Evolutionary conservation across 176 grass and related monocot species (phyloP).

Genomic region (Phragmites australis): DNA sequence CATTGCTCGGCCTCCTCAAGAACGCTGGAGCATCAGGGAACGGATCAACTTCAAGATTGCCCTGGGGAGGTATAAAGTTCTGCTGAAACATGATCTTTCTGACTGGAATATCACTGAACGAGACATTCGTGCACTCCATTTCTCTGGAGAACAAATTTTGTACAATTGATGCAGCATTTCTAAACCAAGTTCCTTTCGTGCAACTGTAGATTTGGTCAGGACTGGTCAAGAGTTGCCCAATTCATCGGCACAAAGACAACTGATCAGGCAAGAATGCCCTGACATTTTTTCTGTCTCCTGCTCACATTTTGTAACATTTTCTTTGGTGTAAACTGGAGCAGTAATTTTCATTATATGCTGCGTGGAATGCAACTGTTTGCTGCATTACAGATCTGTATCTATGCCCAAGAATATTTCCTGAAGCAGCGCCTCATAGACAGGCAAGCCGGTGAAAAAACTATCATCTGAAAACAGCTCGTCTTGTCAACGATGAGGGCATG

Average conservation of each 20-base stretch:
- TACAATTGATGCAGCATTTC: not conserved
- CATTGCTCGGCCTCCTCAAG: conserved; percentile 19
- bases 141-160: not conserved
- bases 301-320: not conserved
- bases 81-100: not conserved
- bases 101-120: not conserved
- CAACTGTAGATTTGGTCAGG: conserved; percentile 39
- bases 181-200: not conserved
- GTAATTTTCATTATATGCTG: not conserved
- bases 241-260: conserved; percentile 31
- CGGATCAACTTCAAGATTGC: conserved; percentile 40
- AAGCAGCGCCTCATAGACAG: not conserved
- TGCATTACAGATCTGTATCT: conserved; percentile 28
- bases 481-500: not conserved
- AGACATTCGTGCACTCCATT: not conserved
- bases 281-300: not conserved
- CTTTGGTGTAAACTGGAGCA: not conserved
- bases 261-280: conserved; percentile 1
- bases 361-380: not conserved
- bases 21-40: conserved; percentile 40
- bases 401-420: conserved; percentile 18
- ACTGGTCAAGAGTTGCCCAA: conserved; percentile 34
- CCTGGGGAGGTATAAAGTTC: conserved; percentile 10
- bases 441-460: not conserved
- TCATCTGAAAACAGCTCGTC: not conserved